These are phyloP conservation scores for Wickerhamomyces chambardii DNA, from an alignment of 805 yeast genomes.

Conservation along the genomic window DNA sequence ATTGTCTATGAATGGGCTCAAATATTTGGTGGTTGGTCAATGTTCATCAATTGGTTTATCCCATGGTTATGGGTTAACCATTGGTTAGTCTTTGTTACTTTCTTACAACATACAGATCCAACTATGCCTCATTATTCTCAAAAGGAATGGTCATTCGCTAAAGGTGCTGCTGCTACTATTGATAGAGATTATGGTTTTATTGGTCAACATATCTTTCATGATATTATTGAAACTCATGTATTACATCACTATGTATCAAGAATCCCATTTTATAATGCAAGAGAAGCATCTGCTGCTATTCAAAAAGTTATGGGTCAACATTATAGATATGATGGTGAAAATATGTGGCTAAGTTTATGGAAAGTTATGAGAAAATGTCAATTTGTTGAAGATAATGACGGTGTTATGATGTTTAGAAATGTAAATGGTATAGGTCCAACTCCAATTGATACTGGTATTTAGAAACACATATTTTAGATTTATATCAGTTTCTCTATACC, in stretches of 20 bases:
- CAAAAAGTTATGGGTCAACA: constrained; percentile 43
- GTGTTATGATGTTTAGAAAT: constrained; percentile 62
- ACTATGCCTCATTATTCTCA: constrained; percentile 50
- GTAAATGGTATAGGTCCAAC: constrained; percentile 33
- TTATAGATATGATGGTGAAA: constrained; percentile 39
- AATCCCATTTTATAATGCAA: constrained; percentile 47
- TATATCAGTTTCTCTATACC: too few relatives aligned
- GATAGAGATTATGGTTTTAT: constrained; percentile 54
- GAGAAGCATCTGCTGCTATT: constrained; percentile 44
- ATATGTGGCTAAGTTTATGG: constrained; percentile 53
- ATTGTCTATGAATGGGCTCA: constrained; percentile 44
- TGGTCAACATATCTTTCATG: constrained; percentile 49
- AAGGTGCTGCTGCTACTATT: constrained; percentile 61
- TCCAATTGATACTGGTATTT: constrained; percentile 15
- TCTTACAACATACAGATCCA: constrained; percentile 54
- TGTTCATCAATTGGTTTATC: constrained; percentile 45
- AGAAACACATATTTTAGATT: too few relatives aligned
- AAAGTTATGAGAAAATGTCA: constrained; percentile 54
- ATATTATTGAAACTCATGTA: constrained; percentile 50
- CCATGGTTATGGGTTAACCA: constrained; percentile 56
- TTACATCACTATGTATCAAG: constrained; percentile 47
- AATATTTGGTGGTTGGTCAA: constrained; percentile 37
- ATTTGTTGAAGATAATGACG: constrained; percentile 60
- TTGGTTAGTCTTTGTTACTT: constrained; percentile 58
- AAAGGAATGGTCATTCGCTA: constrained; percentile 51